Percentiles rank a stretch among this genome's conserved stretches.
Conservation (phyloP, 371 early-diverging fungal genomes). For the Apophysomyces sp. region DNA sequence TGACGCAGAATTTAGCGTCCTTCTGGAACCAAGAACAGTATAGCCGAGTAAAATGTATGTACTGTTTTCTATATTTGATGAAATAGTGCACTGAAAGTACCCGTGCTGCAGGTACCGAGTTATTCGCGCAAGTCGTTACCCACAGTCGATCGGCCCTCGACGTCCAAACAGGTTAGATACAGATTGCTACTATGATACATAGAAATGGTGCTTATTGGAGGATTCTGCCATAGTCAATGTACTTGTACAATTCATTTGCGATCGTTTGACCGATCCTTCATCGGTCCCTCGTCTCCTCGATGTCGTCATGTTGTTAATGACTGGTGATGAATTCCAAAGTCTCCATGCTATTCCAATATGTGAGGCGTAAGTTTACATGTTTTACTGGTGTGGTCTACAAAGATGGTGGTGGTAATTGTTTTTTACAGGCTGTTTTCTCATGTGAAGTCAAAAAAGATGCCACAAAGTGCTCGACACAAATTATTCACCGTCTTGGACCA, state of each 20-base stretch:
- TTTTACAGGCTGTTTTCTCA: constrained; percentile 16
- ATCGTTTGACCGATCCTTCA: constrained; percentile 4
- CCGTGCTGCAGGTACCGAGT: constrained; percentile 19
- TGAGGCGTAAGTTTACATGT: neutral
- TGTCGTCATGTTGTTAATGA: neutral
- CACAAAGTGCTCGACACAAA: constrained; percentile 24
- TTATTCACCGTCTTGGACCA: constrained; percentile 17
- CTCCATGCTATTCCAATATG: neutral
- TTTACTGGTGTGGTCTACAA: neutral
- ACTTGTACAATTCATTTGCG: constrained; percentile 7
- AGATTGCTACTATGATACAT: neutral
- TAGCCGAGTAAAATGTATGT: constrained; percentile 13
- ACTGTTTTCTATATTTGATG: neutral
- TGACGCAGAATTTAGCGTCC: constrained; percentile 8
- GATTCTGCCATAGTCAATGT: neutral
- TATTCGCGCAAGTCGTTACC: constrained; percentile 26
- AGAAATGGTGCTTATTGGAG: neutral
- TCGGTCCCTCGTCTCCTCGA: neutral
- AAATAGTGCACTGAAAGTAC: neutral
- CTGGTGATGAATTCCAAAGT: neutral
- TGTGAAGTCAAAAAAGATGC: constrained; percentile 14
- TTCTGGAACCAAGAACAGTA: constrained; percentile 18
- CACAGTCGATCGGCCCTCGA: constrained; percentile 26
- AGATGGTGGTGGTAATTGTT: neutral
- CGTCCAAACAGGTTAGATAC: constrained; percentile 17